These are phyloP conservation scores for Puya raimondii DNA, from an alignment of 176 grass and related monocot species.

Conservation along the genomic window DNA sequence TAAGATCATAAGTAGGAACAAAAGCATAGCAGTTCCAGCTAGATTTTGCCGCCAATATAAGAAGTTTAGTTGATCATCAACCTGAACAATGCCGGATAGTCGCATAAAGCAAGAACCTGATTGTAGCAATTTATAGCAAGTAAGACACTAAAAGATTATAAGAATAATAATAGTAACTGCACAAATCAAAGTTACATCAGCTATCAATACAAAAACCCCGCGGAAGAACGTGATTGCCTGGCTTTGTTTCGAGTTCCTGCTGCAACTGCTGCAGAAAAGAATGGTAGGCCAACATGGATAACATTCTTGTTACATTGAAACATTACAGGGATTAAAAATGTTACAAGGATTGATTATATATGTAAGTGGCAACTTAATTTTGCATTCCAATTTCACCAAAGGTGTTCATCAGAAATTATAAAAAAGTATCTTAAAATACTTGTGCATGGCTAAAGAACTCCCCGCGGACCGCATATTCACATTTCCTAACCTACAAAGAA, in stretches of 20 bases:
- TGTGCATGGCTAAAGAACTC: slow-evolving; percentile 37
- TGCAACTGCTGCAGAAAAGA: too few species aligned
- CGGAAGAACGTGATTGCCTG: slow-evolving; percentile 40
- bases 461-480: slow-evolving; percentile 52
- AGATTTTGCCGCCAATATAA: too few species aligned
- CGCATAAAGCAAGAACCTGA: slow-evolving; percentile 73
- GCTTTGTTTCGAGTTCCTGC: too few species aligned
- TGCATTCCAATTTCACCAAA: slow-evolving; percentile 53
- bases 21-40: too few species aligned
- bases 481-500: slow-evolving; percentile 41
- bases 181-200: not conserved
- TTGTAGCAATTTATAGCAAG: not conserved
- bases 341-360: not conserved
- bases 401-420: not conserved
- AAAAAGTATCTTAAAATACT: slow-evolving; percentile 18
- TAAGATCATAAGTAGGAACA: too few species aligned
- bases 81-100: slow-evolving; percentile 72
- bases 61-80: not conserved
- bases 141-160: not conserved
- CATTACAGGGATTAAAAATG: too few species aligned
- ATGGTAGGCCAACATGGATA: too few species aligned
- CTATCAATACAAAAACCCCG: slow-evolving; percentile 24
- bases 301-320: too few species aligned
- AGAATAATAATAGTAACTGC: not conserved
- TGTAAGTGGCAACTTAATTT: slow-evolving; percentile 52